Evolutionary conservation across 352 stramenopile species (phyloP).

Genomic region (Globisporangium viniferum): DNA sequence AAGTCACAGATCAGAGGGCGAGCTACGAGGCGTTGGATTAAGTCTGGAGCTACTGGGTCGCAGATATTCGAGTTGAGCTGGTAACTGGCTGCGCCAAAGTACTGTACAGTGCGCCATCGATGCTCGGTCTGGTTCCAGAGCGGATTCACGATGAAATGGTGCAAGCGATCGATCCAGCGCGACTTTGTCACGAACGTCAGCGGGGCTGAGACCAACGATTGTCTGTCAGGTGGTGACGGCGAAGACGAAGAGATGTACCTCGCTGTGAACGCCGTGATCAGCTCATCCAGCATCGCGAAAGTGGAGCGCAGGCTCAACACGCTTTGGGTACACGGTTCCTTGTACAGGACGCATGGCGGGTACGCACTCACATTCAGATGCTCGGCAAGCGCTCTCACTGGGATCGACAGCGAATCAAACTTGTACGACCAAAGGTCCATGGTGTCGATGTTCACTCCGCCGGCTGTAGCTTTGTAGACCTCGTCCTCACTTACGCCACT

Average conservation of each 20-base stretch:
- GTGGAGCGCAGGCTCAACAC: slow-evolving; percentile 19
- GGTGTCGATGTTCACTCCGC: neutral
- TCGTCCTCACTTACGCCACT: neutral
- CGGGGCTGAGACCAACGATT: neutral
- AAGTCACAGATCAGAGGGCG: slow-evolving; percentile 6
- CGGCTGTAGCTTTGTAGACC: slow-evolving; percentile 14
- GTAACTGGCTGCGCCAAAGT: slow-evolving; percentile 7
- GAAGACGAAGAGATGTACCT: neutral
- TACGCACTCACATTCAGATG: slow-evolving; percentile 17
- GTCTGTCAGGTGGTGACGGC: neutral
- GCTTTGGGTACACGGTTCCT: slow-evolving; percentile 11
- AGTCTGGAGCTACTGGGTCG: neutral
- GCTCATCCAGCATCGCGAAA: slow-evolving; percentile 33
- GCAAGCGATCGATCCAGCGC: slow-evolving; percentile 38
- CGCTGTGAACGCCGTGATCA: slow-evolving; percentile 19
- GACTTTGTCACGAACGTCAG: slow-evolving; percentile 27
- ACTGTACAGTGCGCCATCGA: slow-evolving; percentile 30
- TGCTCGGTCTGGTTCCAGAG: slow-evolving; percentile 18
- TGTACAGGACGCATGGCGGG: slow-evolving; percentile 1
- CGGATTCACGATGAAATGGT: slow-evolving; percentile 26
- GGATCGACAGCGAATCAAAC: slow-evolving; percentile 32
- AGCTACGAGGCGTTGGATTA: neutral
- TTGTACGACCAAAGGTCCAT: slow-evolving; percentile 34
- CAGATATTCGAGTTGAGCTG: slow-evolving; percentile 23
- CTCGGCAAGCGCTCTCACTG: slow-evolving; percentile 12